Percentiles rank a stretch among this genome's conserved stretches.
phyloP scores from a whole-genome alignment of 805 yeast species.

The Nakazawaea holstii region DNA sequence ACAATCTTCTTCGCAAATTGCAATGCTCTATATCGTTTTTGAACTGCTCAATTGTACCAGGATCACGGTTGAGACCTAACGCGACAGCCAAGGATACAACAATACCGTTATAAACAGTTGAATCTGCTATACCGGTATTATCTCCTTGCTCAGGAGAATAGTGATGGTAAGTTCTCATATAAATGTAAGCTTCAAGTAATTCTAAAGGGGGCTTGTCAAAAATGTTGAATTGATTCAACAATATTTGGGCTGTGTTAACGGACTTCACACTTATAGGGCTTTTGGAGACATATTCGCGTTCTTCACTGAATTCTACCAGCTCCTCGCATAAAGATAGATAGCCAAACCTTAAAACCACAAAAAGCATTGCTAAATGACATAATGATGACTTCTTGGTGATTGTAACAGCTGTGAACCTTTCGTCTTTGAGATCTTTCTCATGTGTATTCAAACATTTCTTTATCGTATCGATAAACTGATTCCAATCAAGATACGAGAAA shows the following conservation, averaged over 20 bases:
- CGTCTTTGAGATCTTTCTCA: constrained; percentile 25
- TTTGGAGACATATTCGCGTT: constrained; percentile 31
- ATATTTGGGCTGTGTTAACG: constrained; percentile 45
- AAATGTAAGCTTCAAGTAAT: constrained; percentile 48
- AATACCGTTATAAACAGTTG: constrained; percentile 45
- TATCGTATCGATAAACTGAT: constrained; percentile 24
- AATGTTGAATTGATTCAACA: constrained; percentile 50
- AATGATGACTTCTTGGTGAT: constrained; percentile 40
- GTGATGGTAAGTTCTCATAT: constrained; percentile 44
- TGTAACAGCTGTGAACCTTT: constrained; percentile 23
- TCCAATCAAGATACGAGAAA: constrained; percentile 40
- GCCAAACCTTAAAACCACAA: constrained; percentile 37
- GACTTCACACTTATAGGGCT: constrained; percentile 42
- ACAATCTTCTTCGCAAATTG: constrained; percentile 9
- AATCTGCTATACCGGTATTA: constrained; percentile 51
- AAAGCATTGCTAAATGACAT: constrained; percentile 39
- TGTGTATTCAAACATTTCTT: constrained; percentile 30
- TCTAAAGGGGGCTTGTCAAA: constrained; percentile 43
- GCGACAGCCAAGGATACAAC: constrained; percentile 62
- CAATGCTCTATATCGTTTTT: neutral
- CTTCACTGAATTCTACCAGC: constrained; percentile 23
- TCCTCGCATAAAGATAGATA: constrained; percentile 32
- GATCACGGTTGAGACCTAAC: constrained; percentile 66
- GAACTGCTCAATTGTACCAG: constrained; percentile 20
- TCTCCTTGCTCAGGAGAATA: constrained; percentile 56